These are phyloP conservation scores for Aspergillus aculeatus DNA, from an alignment of 2,329 filamentous ascomycete species.

Conservation along the genomic window DNA sequence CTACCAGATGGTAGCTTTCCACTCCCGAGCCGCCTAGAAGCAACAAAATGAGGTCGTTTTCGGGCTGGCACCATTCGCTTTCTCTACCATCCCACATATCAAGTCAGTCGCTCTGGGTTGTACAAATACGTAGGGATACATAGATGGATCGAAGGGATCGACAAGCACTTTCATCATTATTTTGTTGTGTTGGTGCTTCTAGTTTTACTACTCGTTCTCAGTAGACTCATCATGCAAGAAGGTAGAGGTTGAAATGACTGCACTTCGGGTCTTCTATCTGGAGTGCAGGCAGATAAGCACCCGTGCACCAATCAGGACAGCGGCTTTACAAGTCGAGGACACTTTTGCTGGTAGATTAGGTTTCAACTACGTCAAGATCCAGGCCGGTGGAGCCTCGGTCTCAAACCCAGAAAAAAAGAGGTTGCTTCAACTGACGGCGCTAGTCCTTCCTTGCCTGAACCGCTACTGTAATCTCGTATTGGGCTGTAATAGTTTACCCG, in stretches of 20 bases:
- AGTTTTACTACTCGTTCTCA: too few relatives aligned
- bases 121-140: background rate
- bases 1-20: background rate
- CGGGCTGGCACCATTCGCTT: background rate
- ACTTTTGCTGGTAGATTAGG: slow-evolving; percentile 33
- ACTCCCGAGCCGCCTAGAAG: background rate
- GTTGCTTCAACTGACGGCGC: slow-evolving; percentile 14
- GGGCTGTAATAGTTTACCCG: slow-evolving; percentile 11
- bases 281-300: slow-evolving; percentile 31
- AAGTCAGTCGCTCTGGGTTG: background rate
- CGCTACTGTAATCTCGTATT: slow-evolving; percentile 10
- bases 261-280: slow-evolving; percentile 12
- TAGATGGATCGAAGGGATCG: background rate
- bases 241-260: background rate
- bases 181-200: background rate
- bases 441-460: slow-evolving; percentile 11
- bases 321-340: slow-evolving; percentile 25
- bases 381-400: slow-evolving; percentile 22
- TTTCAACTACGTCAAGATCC: slow-evolving; percentile 40
- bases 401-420: slow-evolving; percentile 15
- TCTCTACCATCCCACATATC: background rate
- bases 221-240: too few relatives aligned
- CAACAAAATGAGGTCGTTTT: background rate
- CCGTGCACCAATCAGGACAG: slow-evolving; percentile 29
- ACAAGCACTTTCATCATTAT: background rate